Evolutionary conservation across 768 basidiomycete genomes (phyloP).

Genomic region (Termitomyces sp.): DNA sequence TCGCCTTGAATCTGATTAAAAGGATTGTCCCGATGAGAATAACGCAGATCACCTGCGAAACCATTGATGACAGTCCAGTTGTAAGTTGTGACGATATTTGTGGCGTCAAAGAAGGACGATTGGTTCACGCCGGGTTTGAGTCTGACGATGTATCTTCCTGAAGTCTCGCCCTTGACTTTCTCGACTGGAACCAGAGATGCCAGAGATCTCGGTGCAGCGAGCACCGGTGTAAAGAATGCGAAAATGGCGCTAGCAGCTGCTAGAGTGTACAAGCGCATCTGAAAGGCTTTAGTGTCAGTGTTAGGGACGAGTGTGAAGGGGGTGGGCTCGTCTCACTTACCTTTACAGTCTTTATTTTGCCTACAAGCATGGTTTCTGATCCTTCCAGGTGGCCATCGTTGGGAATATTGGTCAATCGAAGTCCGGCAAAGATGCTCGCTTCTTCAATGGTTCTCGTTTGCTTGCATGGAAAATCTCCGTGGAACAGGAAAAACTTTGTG

Average conservation of each 20-base stretch:
- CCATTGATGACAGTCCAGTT: conserved; percentile 28
- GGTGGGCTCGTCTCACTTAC: background rate
- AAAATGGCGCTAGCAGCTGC: no score
- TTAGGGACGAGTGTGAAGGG: background rate
- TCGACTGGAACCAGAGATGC: background rate
- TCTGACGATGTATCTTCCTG: conserved; percentile 26
- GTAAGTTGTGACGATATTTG: conserved; percentile 5
- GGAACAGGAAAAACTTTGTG: no score
- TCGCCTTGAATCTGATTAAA: background rate
- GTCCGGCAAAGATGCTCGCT: no score
- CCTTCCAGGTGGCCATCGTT: no score
- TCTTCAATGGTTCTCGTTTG: no score
- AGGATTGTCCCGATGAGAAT: no score
- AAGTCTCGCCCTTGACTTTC: conserved; percentile 14
- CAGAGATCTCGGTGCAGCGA: background rate
- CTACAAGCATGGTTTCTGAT: background rate
- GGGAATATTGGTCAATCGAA: no score
- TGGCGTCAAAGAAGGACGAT: conserved; percentile 9
- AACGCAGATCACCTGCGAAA: conserved; percentile 21
- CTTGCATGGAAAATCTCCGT: no score
- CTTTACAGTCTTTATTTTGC: background rate
- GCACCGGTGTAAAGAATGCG: background rate
- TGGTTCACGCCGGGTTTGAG: conserved; percentile 24
- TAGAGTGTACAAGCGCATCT: background rate
- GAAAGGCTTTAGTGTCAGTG: background rate